Base-by-base conservation (phyloP, 495 filamentous ascomycete genomes). In the Symbiotaphrina buchneri region DNA sequence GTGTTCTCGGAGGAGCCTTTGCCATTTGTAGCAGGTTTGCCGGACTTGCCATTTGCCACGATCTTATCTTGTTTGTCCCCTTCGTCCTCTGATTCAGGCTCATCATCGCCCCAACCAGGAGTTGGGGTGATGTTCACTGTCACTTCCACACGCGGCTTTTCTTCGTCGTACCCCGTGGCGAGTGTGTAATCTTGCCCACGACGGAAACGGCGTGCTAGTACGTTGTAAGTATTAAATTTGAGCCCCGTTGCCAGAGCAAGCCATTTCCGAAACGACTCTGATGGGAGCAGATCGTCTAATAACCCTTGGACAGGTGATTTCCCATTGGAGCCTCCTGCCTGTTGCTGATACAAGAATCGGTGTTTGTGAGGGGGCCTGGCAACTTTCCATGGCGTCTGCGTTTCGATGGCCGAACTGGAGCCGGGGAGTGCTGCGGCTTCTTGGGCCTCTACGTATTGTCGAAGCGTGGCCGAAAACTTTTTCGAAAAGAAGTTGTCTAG, bases 341-440 rank as follows among this genome's bases (percentile, higher is more conserved):
- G 21, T 32, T 82, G 67, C 24, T 78, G 65, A 51, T 80, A 99
- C 7, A 90, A 53, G 52, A 74, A 99, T 3, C 83, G 79, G 41
- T 93, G 83, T 51, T 95, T 99, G 53, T 95, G 84, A 2, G 87
- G 87, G 20, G 87, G 87, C 10, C 69, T 60, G 14, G 87, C 78
- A 10, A 87, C 72, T 24, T 63, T 64, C 77, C 77, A 85, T 5
- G 34, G 32, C 17, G 55, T 59, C 36, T 41, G 36, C 3, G 61
- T 58, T 37, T 77, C 62, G 32, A 79, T 69, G 34, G 69, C 65
- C 1, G 54, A 43, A 21, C 57, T 63, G 18, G 53, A 54, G 15
- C 48, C 45, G 10, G 52, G 54, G 17, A 62, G 31, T 15, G 30
- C 41, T 20, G 39, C 14, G 35, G 58, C 37, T 28, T 56, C 53